Base-by-base conservation (phyloP, 2,329 filamentous ascomycete genomes). In the Balansia obtecta region DNA sequence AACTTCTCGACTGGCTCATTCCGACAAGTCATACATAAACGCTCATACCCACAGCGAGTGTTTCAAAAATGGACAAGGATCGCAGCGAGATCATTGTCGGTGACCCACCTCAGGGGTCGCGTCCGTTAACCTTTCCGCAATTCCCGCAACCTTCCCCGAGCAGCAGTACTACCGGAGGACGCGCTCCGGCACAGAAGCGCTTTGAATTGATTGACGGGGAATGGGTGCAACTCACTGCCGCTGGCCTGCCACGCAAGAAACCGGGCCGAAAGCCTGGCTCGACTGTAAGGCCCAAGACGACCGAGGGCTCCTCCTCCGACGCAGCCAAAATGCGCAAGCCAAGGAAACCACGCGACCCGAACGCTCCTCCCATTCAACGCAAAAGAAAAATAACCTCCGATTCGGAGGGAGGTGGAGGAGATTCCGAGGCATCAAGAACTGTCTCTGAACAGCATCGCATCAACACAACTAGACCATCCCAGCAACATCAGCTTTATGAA, bases 211-310 rank as follows among this genome's bases (percentile, higher is more conserved):
- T 68, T 54, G 63, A 73, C 54, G 62, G 70, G 55, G 56, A 68
- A 58, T 65, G 64, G 56, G 71, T 75, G 30, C 72, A 70, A 54
- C 65, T 81, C 48, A 81, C 77, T 0, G 77, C 77, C 27, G 77
- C 77, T 48, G 78, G 78, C 11, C 60, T 79, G 7, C 77, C 78
- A 0, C 68, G 79, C 4, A 82, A 82, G 66, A 84, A 83, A 66
- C 79, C 80, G 18, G 80, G 79, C 20, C 75, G 80, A 46, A 84
- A 84, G 61, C 79, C 80, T 59, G 85, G 74, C 60, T 77, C 69
- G 53, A 74, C 67, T 50, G 64, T 73, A 46, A 76, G 74, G 58
- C 64, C 66, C 51, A 71, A 69, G 61, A 61, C 45, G 13, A 62
- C 65, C 48, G 64, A 68, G 52, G 68, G 50, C 16, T 34, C 20